Conservation (phyloP, 805 yeast species). For the Limtongia smithiae region DNA sequence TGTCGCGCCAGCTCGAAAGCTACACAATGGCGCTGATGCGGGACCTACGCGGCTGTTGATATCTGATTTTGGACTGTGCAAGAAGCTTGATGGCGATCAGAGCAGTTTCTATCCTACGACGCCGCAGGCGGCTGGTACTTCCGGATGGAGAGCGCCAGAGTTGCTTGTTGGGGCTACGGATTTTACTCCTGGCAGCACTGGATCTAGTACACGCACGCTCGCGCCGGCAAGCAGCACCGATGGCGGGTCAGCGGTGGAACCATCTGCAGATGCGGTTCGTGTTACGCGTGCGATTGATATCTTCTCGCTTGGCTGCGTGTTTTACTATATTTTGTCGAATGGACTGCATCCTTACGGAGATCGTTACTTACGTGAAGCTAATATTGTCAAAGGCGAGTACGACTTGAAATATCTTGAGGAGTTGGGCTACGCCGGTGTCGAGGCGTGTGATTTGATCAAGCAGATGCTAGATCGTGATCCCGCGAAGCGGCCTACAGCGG, state of each 20-base stretch:
- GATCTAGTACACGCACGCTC: conserved; percentile 5
- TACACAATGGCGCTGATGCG: conserved; percentile 9
- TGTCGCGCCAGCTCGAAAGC: conserved; percentile 63
- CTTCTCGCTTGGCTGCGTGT: conserved; percentile 92
- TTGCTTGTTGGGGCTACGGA: conserved; percentile 45
- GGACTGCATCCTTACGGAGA: conserved; percentile 97
- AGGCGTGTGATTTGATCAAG: conserved; percentile 67
- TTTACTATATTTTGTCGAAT: conserved; percentile 74
- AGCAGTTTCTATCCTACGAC: conserved; percentile 90
- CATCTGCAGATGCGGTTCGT: conserved; percentile 46
- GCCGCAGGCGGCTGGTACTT: conserved; percentile 90
- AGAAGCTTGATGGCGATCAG: conserved; percentile 85
- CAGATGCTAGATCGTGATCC: conserved; percentile 74
- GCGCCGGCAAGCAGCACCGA: background rate
- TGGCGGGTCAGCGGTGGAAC: conserved; percentile 35
- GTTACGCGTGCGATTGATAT: conserved; percentile 88
- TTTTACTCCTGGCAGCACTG: background rate
- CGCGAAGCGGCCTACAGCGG: conserved; percentile 64
- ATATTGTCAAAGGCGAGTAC: conserved; percentile 68
- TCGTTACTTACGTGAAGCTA: conserved; percentile 79
- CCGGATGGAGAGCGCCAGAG: conserved; percentile 99
- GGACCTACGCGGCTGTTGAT: conserved; percentile 67
- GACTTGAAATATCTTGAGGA: conserved; percentile 48
- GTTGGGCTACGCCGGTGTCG: conserved; percentile 46
- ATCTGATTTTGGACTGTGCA: conserved; percentile 95